phyloP scores from a whole-genome alignment of 768 basidiomycete species.

The Peribolospora kevripleyi region DNA sequence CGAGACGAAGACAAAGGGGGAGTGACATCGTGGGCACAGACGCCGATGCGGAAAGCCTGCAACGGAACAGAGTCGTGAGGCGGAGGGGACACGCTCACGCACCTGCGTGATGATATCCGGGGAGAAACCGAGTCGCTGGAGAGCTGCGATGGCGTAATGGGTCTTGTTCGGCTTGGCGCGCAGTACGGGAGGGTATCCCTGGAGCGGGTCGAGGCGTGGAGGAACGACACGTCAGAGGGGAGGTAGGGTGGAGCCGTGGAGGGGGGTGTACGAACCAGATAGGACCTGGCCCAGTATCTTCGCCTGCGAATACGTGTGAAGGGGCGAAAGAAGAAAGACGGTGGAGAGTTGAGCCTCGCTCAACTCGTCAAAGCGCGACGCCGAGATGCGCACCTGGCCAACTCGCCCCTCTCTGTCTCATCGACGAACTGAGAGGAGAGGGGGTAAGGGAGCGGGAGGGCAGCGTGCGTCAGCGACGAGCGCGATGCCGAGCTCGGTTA shows the following conservation, averaged over 20 bases:
- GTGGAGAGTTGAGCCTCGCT: background rate
- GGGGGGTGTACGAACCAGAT: slow-evolving; percentile 11
- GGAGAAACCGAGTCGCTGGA: slow-evolving; percentile 43
- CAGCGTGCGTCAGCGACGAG: too few species aligned
- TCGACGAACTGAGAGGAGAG: background rate
- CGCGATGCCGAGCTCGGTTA: too few species aligned
- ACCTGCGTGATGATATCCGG: slow-evolving; percentile 39
- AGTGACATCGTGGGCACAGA: background rate
- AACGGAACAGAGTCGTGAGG: background rate
- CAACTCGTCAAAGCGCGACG: too few species aligned
- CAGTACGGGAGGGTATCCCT: slow-evolving; percentile 58
- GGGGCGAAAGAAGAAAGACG: background rate
- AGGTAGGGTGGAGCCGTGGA: slow-evolving; percentile 32
- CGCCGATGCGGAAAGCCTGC: too few species aligned
- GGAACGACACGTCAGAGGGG: slow-evolving; percentile 28
- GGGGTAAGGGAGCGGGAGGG: too few species aligned
- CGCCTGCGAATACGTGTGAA: slow-evolving; percentile 41
- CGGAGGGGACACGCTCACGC: slow-evolving; percentile 10
- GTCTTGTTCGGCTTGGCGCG: slow-evolving; percentile 65
- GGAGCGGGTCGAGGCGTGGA: background rate
- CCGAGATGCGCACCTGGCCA: too few species aligned
- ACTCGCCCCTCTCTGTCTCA: background rate
- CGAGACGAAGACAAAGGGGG: background rate
- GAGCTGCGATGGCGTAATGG: slow-evolving; percentile 61
- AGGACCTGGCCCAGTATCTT: slow-evolving; percentile 46